Evolutionary conservation across 805 yeast genomes (phyloP), one percentile per base, ranked within the genome.

Genomic region (Candida nitratophila): DNA sequence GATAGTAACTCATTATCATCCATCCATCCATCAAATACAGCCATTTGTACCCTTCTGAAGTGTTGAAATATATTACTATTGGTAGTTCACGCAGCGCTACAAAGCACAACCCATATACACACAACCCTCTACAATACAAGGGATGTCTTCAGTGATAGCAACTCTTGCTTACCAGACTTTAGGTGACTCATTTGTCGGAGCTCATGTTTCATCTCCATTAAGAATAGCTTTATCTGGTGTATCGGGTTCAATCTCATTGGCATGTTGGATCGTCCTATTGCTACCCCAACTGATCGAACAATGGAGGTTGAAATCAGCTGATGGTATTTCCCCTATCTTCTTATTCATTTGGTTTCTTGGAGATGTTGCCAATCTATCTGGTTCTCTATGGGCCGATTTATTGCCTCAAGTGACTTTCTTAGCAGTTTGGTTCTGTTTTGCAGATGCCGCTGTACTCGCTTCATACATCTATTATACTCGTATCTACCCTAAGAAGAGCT

Each of bases 201-300:
- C 8, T 11, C 21, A 16, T n/a, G 11, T 11, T 15, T 17, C 35
- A 4, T 61, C 65, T 1, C 57, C 59, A 7, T 49, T 66, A 51
- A 61, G 83, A 43, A 58, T 61, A 29, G 68, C 71, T 15, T 61
- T 78, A 26, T 77, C 87, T 3, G 85, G 86, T 2, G 64, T 81
- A 3, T 72, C 80, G 58, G 91, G 91, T 2, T 79, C 87, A 12
- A 73, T 84, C 9, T 76, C 82, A 59, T 70, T 85, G 36, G 88
- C 91, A 0, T 82, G 91, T 59, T 86, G 90, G 89, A 72, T 86
- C 12, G 89, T 85, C 14, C 63, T 85, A 35, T 70, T 85, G 46
- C 64, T 86, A 51, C 93, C 95, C 0, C 95, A 85, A 59, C 70
- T 85, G 39, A 73, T 85, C 22, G 95, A 85, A 58, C 91, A 85